Evolutionary conservation across 495 filamentous ascomycete species (phyloP).

Genomic region (Neurospora sp.): DNA sequence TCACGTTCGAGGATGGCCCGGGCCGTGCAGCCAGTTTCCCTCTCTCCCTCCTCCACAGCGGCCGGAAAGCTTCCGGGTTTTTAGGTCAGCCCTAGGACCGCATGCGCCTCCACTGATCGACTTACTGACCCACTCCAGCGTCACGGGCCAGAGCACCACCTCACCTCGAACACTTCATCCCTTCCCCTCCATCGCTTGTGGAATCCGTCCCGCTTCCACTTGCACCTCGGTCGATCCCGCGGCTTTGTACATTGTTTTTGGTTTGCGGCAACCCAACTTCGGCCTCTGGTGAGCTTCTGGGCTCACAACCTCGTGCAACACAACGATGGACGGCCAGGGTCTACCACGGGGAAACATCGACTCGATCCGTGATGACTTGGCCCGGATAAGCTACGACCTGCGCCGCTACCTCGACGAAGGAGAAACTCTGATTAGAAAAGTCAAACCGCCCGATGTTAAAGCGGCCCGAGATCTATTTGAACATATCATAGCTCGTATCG

Average conservation of each 20-base stretch:
- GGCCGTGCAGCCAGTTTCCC: not conserved
- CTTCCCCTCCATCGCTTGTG: not conserved
- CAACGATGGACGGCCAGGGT: slow-evolving; percentile 17
- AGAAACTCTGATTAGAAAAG: slow-evolving; percentile 10
- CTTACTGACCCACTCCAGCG: not conserved
- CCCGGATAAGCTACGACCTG: slow-evolving; percentile 14
- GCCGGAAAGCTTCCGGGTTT: not conserved
- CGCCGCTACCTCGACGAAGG: slow-evolving; percentile 15
- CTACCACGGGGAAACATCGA: slow-evolving; percentile 12
- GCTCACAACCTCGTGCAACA: slow-evolving; percentile 13
- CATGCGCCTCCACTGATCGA: not conserved
- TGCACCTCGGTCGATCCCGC: slow-evolving; percentile 3
- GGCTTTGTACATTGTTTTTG: not conserved
- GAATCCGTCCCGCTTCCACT: not conserved
- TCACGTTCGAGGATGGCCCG: not conserved
- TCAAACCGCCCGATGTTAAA: slow-evolving; percentile 19
- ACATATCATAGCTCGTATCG: slow-evolving; percentile 15
- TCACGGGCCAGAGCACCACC: not conserved
- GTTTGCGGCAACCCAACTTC: not conserved
- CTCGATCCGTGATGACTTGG: slow-evolving; percentile 16
- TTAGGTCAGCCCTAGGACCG: not conserved
- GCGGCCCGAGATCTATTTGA: slow-evolving; percentile 16
- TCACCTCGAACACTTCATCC: not conserved
- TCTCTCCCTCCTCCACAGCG: not conserved
- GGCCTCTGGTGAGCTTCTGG: not conserved